Evolutionary conservation across 192 early-diverging fungal genomes (phyloP).

Genomic region (Gaertneriomyces semiglobifer): DNA sequence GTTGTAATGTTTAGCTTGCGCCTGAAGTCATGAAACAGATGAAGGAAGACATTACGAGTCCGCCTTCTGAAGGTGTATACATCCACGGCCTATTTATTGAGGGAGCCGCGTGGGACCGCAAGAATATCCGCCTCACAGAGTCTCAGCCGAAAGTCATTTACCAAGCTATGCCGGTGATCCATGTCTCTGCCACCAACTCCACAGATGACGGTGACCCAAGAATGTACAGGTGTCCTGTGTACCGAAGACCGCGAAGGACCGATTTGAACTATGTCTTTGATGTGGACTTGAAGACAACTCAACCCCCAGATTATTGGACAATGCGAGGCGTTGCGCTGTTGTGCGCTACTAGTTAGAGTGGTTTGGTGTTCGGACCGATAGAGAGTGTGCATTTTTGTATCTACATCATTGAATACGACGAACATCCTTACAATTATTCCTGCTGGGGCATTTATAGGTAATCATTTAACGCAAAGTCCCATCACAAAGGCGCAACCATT

Average conservation of each 20-base stretch:
- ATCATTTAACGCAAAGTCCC: too few species aligned
- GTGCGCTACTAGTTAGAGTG: slow-evolving; percentile 33
- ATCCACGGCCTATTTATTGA: slow-evolving; percentile 68
- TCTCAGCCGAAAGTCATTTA: slow-evolving; percentile 62
- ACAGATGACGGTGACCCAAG: slow-evolving; percentile 58
- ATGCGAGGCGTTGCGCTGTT: slow-evolving; percentile 57
- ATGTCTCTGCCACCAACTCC: slow-evolving; percentile 55
- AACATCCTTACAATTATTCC: too few species aligned
- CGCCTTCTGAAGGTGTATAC: slow-evolving; percentile 61
- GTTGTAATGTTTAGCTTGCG: slow-evolving; percentile 39
- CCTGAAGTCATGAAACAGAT: slow-evolving; percentile 69
- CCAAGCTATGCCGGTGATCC: slow-evolving; percentile 60
- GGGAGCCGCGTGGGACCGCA: slow-evolving; percentile 65
- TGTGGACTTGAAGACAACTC: slow-evolving; percentile 59
- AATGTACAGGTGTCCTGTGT: slow-evolving; percentile 62
- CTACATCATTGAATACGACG: too few species aligned
- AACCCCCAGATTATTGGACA: slow-evolving; percentile 64
- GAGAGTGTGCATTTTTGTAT: too few species aligned
- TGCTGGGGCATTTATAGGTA: too few species aligned
- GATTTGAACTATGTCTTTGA: slow-evolving; percentile 65
- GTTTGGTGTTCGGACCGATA: neutral
- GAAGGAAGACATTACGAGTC: slow-evolving; percentile 64
- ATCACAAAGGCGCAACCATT: too few species aligned
- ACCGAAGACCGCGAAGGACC: slow-evolving; percentile 55
- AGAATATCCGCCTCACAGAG: slow-evolving; percentile 61